phyloP scores from a whole-genome alignment of 257 asterid genomes.

The Lithospermum erythrorhizon region DNA sequence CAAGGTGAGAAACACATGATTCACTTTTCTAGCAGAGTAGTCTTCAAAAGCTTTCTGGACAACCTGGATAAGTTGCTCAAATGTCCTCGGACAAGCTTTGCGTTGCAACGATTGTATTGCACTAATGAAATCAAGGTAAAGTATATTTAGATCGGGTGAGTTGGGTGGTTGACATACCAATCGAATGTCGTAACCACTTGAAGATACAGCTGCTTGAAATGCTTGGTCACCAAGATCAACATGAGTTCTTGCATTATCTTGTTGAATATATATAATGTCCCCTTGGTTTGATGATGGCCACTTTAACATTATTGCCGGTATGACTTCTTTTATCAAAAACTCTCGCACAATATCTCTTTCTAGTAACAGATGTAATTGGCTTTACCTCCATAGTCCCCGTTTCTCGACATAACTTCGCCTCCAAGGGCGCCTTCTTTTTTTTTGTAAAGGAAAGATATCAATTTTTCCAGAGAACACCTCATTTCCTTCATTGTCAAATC shows the following conservation, averaged over 20 bases:
- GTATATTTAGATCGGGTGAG: background rate
- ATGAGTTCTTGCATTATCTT: no score
- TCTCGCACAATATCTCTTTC: no score
- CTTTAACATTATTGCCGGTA: no score
- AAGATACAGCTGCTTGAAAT: background rate
- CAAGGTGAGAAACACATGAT: background rate
- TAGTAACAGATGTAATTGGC: background rate
- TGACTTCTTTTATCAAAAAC: no score
- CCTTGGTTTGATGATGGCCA: no score
- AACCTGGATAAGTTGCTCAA: background rate
- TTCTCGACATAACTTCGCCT: background rate
- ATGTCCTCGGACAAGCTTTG: background rate
- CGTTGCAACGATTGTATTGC: background rate
- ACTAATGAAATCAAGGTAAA: background rate
- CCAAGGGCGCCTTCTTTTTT: no score
- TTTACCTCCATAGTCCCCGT: background rate
- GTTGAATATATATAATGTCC: no score
- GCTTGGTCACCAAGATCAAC: background rate
- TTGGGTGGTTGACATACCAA: no score
- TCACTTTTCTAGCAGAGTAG: background rate
- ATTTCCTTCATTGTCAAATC: background rate
- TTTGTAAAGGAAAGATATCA: background rate
- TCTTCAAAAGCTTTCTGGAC: background rate
- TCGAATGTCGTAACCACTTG: background rate
- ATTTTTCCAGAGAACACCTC: constrained; percentile 3